A percentile compares a stretch with the other conserved stretches of the same genome.
Evolutionary conservation across 306 rosid species (phyloP).

Genomic region (Abrus pulchellus): DNA sequence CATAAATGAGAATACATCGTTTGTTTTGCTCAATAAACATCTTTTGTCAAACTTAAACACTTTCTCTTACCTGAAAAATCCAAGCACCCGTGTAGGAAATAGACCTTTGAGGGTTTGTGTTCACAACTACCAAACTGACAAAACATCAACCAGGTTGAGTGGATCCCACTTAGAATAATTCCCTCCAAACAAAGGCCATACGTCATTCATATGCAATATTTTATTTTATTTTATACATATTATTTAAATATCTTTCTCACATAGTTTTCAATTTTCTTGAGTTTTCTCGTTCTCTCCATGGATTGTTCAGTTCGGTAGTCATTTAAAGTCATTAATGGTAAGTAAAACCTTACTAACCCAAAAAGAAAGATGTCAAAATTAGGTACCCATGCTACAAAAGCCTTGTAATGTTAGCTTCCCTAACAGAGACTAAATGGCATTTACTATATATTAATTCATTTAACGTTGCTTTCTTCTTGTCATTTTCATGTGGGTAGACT

Average conservation of each 20-base stretch:
- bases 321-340: slow-evolving; percentile 73
- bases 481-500: slow-evolving; percentile 62
- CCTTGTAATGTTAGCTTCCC: slow-evolving; percentile 74
- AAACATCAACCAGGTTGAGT: not conserved
- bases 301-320: slow-evolving; percentile 55
- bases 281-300: slow-evolving; percentile 34
- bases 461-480: slow-evolving; percentile 36
- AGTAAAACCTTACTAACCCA: slow-evolving; percentile 75
- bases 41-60: slow-evolving; percentile 45
- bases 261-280: not conserved
- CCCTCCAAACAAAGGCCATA: slow-evolving; percentile 38
- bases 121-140: slow-evolving; percentile 45
- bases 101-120: slow-evolving; percentile 39
- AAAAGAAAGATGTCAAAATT: slow-evolving; percentile 65
- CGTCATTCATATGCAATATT: slow-evolving; percentile 69
- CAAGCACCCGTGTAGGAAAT: slow-evolving; percentile 45
- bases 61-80: slow-evolving; percentile 40
- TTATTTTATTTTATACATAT: not conserved
- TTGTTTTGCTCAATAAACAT: not conserved
- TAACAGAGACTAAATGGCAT: slow-evolving; percentile 63
- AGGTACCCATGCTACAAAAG: slow-evolving; percentile 63
- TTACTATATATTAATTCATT: not conserved
- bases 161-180: slow-evolving; percentile 24
- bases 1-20: not conserved
- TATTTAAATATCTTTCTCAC: not conserved